phyloP scores from a whole-genome alignment of 805 yeast species.

The Clavispora fructus region DNA sequence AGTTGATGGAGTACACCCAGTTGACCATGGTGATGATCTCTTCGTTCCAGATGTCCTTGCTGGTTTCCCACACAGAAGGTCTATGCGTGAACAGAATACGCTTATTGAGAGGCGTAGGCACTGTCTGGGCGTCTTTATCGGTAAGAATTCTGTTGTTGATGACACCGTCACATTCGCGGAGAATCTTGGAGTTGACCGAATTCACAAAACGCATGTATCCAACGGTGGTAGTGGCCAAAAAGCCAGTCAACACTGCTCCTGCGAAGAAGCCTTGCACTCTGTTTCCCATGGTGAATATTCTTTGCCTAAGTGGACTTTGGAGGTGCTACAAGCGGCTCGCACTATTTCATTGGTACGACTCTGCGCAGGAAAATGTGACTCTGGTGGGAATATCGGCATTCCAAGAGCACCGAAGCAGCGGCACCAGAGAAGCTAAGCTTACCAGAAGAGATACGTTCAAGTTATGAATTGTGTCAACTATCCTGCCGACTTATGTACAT shows the following conservation, averaged over 20 bases:
- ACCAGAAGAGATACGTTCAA: background rate
- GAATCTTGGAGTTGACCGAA: constrained; percentile 48
- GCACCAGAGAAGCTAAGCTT: background rate
- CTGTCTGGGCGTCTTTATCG: constrained; percentile 40
- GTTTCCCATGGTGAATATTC: constrained; percentile 28
- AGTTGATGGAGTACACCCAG: constrained; percentile 53
- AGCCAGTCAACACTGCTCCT: constrained; percentile 58
- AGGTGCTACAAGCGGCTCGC: background rate
- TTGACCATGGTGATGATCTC: constrained; percentile 61
- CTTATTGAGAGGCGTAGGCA: constrained; percentile 37
- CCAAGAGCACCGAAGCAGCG: too few species aligned
- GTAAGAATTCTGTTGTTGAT: constrained; percentile 51
- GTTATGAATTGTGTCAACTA: background rate
- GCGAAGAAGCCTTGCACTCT: constrained; percentile 41
- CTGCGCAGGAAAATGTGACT: background rate
- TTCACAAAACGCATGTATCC: constrained; percentile 25
- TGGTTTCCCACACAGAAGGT: constrained; percentile 48
- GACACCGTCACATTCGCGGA: constrained; percentile 44
- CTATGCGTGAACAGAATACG: constrained; percentile 25
- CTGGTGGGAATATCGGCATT: too few species aligned
- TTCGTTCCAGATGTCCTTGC: constrained; percentile 75
- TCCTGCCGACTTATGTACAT: constrained; percentile 1
- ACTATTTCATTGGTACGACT: background rate
- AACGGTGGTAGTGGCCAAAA: constrained; percentile 54
- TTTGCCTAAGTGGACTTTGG: background rate